Evolutionary conservation across 352 stramenopile genomes (phyloP).

Genomic region (Elongisporangium senticosum): DNA sequence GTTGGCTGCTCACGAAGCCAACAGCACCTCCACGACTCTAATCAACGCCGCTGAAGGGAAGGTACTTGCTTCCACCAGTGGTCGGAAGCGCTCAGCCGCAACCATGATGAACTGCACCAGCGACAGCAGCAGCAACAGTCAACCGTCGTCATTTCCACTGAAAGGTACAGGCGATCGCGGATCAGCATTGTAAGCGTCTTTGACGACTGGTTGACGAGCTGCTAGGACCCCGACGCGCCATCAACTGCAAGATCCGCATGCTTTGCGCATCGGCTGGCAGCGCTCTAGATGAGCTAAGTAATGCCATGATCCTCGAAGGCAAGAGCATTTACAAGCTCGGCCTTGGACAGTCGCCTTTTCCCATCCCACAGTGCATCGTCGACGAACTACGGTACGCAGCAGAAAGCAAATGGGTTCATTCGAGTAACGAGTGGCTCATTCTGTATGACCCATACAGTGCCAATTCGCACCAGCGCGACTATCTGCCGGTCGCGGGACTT

Average conservation of each 20-base stretch:
- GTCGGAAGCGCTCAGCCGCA: conserved; percentile 45
- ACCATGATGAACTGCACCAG: conserved; percentile 17
- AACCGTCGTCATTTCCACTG: background rate
- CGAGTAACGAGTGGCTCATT: background rate
- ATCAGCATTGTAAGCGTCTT: background rate
- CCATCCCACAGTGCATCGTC: conserved; percentile 83
- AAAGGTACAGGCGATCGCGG: background rate
- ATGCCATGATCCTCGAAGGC: conserved; percentile 75
- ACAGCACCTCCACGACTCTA: background rate
- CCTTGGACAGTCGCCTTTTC: conserved; percentile 81
- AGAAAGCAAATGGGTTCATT: conserved; percentile 12
- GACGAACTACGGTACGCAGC: conserved; percentile 69
- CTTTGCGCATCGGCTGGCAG: conserved; percentile 73
- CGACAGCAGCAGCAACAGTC: background rate
- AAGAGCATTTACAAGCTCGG: conserved; percentile 84
- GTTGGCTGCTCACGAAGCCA: conserved; percentile 9
- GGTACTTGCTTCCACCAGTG: conserved; percentile 1
- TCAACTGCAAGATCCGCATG: conserved; percentile 87
- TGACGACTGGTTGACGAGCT: background rate
- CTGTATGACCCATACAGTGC: conserved; percentile 23
- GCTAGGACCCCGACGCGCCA: conserved; percentile 65
- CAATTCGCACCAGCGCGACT: conserved; percentile 79
- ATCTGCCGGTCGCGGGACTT: conserved; percentile 73
- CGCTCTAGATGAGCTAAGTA: conserved; percentile 80
- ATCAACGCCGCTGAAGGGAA: background rate